These are phyloP conservation scores for Cryphonectria nitschkei DNA, from an alignment of 2,329 filamentous ascomycete species.

Conservation along the genomic window DNA sequence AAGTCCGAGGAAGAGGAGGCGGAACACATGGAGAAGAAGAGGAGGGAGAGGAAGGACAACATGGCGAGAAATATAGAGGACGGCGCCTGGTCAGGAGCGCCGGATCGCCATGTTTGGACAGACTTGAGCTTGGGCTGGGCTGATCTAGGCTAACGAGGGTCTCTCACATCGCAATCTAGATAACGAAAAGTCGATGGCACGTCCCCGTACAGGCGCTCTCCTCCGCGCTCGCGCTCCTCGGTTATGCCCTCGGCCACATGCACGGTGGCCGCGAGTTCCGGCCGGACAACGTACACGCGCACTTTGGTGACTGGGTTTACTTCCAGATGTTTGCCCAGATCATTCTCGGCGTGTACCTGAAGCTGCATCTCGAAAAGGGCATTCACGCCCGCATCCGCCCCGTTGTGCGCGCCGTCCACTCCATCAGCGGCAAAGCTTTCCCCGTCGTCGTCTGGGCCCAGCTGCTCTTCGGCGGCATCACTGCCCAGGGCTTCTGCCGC, in stretches of 20 bases:
- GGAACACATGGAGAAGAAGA: background rate
- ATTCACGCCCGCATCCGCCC: slow-evolving; percentile 78
- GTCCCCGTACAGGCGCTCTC: slow-evolving; percentile 83
- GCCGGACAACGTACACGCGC: slow-evolving; percentile 73
- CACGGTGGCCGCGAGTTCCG: slow-evolving; percentile 89
- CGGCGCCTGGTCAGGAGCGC: background rate
- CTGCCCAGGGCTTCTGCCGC: slow-evolving; percentile 87
- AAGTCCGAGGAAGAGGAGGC: background rate
- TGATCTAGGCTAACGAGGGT: background rate
- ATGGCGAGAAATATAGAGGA: background rate
- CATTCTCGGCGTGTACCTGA: slow-evolving; percentile 82
- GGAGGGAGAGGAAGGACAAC: background rate
- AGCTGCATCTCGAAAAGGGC: slow-evolving; percentile 84
- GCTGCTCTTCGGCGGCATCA: slow-evolving; percentile 95
- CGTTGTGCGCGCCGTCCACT: slow-evolving; percentile 73
- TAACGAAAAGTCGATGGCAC: slow-evolving; percentile 90
- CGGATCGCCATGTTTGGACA: background rate
- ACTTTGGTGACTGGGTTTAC: slow-evolving; percentile 81
- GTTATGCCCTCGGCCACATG: slow-evolving; percentile 88
- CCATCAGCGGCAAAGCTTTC: slow-evolving; percentile 83
- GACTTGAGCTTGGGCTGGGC: background rate
- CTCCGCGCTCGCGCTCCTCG: slow-evolving; percentile 75
- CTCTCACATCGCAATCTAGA: slow-evolving; percentile 53
- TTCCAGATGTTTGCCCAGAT: slow-evolving; percentile 78
- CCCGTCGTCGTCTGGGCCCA: slow-evolving; percentile 88